phyloP scores from a whole-genome alignment of 75 land plant species.

The Chamaecyparis obtusa region DNA sequence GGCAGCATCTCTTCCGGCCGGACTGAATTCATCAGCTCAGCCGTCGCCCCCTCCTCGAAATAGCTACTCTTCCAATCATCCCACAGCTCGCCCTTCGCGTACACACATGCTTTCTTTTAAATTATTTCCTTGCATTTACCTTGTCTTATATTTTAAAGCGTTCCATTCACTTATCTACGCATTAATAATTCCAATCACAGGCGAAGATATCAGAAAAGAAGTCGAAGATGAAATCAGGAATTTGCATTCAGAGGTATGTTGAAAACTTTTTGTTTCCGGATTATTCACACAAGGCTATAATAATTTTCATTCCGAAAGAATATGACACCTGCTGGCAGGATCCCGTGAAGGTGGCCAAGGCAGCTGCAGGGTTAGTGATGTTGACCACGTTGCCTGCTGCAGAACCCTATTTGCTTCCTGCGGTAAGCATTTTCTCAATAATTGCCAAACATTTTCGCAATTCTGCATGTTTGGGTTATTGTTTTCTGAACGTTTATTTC shows the following conservation, averaged over 20 bases:
- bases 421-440: background rate
- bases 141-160: background rate
- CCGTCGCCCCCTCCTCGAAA: slow-evolving; percentile 5
- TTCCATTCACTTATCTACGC: background rate
- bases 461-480: background rate
- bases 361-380: slow-evolving; percentile 8
- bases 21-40: slow-evolving; percentile 11
- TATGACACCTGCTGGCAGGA: background rate
- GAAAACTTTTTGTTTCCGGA: background rate
- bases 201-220: background rate
- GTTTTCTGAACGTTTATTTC: background rate
- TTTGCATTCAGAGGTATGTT: slow-evolving; percentile 7
- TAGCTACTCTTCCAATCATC: background rate
- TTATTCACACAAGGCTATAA: background rate
- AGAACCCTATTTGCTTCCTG: slow-evolving; percentile 1
- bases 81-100: slow-evolving; percentile 9
- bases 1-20: slow-evolving; percentile 14
- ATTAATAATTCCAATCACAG: background rate
- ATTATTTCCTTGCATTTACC: too few relatives aligned
- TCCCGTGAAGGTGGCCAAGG: slow-evolving; percentile 2
- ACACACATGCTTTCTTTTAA: background rate
- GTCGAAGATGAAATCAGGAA: slow-evolving; percentile 8
- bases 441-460: background rate
- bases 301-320: too few relatives aligned
- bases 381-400: slow-evolving; percentile 5